Evolutionary conservation across 768 basidiomycete genomes (phyloP).

Genomic region (Mycena latifolia): DNA sequence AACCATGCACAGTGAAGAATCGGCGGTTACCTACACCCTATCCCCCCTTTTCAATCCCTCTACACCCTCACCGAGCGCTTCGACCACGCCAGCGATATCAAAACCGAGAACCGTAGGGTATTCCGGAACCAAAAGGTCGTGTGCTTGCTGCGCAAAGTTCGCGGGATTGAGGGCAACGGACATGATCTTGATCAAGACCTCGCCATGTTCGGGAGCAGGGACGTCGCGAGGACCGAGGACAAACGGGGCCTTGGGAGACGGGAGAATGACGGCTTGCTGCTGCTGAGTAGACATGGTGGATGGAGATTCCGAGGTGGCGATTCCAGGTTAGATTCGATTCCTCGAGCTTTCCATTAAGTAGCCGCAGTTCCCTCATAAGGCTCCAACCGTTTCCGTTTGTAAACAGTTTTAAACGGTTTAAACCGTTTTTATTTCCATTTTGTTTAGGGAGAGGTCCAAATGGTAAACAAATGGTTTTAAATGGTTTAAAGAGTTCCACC

Average conservation of each 20-base stretch:
- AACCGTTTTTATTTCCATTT: too few relatives aligned
- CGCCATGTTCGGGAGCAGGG: conserved; percentile 3
- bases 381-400: too few relatives aligned
- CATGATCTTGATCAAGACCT: conserved; percentile 25
- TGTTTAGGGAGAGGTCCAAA: too few relatives aligned
- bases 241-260: conserved; percentile 1
- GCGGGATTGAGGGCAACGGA: conserved; percentile 49
- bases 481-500: too few relatives aligned
- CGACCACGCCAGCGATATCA: conserved; percentile 50
- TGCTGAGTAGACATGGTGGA: neutral
- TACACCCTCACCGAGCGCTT: conserved; percentile 45
- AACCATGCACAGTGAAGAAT: too few relatives aligned
- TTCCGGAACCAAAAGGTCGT: conserved; percentile 34
- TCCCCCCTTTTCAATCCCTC: conserved; percentile 47
- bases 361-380: too few relatives aligned
- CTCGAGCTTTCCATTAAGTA: too few relatives aligned
- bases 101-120: conserved; percentile 50
- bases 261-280: conserved; percentile 25
- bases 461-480: too few relatives aligned
- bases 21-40: conserved; percentile 35
- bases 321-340: too few relatives aligned
- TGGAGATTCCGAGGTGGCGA: too few relatives aligned
- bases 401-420: too few relatives aligned
- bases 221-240: too few relatives aligned
- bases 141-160: conserved; percentile 46